Base-by-base conservation (phyloP, 352 stramenopile species). In the Pythium folliculosum region DNA sequence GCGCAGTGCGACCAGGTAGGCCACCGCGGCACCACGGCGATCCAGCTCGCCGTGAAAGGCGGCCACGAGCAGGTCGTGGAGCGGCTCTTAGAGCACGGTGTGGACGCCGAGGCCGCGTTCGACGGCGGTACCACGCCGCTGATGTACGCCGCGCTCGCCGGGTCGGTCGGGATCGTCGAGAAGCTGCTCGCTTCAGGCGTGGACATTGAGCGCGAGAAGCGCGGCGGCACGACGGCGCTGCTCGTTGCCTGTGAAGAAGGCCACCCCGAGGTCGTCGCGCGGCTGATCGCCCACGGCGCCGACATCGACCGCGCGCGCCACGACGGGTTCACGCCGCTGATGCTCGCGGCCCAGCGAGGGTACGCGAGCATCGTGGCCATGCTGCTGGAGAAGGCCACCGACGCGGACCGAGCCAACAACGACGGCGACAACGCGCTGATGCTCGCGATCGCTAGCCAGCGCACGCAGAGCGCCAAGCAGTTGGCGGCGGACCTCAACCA, bases 41-140 rank as follows among this genome's bases (percentile, higher is more conserved):
- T 58, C 16, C 27, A 58, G 32, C 27, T 55, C 44, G 56, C 56
- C 2, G 30, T 53, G 23, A 40, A 40, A 23, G 19, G 30, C 2
- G 56, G 25, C 27, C 45, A 63, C n/a, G n/a, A 37, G 3, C 25
- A 17, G 17, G 35, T 63, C 27, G 43, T 63, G 38, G 30, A 63
- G 5, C 22, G 2, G 17, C 17, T 63, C 13, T 6, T 63, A 2
- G 17, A 19, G 43, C 23, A 38, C 5, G 12, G 27, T 17, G 55
- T 47, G 1, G 22, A 44, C 14, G 13, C 13, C 1, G 25, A 63
- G 1, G 38, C 19, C 9, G 38, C 35, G 2, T 32, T 45, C 17
- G 43, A 51, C 10, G 44, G 30, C 40, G 25, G 44, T 13, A 45
- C n/a, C 6, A 63, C 56, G 6, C 19, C 45, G 9, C n/a, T 64